Evolutionary conservation across 495 filamentous ascomycete species (phyloP), one percentile per base, ranked within the genome.

Genomic region (Hypomontagnella monticulosa): DNA sequence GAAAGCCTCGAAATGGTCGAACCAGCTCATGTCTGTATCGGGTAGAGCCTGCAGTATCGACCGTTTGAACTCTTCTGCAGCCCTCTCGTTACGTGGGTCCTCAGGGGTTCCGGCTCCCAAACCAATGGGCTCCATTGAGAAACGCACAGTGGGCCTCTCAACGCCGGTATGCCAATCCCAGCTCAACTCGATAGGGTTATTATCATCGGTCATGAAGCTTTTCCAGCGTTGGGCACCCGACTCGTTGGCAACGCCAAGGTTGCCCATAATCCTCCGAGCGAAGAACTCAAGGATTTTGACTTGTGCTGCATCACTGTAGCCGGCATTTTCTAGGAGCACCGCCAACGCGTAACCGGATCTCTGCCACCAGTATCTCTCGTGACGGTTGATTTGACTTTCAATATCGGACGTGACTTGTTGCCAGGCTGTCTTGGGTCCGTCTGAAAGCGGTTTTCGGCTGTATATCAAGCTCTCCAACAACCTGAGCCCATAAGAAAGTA

Each of bases 171-270:
- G 30, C 76, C 75, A 79, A 46, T 64, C 67, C 74, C 74, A 77
- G 59, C 76, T 79, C 38, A 76, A 57, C 52, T 78, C 76, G 44
- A 78, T 72, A 1, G 76, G 76, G 6, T 61, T 71, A 57, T 67
- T 56, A 50, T 79, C 74, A 52, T 79, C 76, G 3, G 73, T 79
- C 73, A 77, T 78, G 64, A 76, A 79, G 51, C 76, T 78, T 16
- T 65, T 63, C 74, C 76, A 79, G 15, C 56, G 43, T 16, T 16
- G 42, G 11, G 43, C 34, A 20, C 52, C 52, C 5, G 30, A 20
- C 9, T 41, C 37, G 50, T 57, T 50, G 40, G 57, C 44, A 19
- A 48, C 32, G 15, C 57, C 59, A 4, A 63, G 58, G 14, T 19
- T 57, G 44, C 41, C 41, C 7, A 38, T 16, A 32, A 61, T 57